A percentile compares a stretch with the other conserved stretches of the same genome.
Conservation (phyloP, 2,329 filamentous ascomycete species). For the Arthrobotrys sphaeroides region DNA sequence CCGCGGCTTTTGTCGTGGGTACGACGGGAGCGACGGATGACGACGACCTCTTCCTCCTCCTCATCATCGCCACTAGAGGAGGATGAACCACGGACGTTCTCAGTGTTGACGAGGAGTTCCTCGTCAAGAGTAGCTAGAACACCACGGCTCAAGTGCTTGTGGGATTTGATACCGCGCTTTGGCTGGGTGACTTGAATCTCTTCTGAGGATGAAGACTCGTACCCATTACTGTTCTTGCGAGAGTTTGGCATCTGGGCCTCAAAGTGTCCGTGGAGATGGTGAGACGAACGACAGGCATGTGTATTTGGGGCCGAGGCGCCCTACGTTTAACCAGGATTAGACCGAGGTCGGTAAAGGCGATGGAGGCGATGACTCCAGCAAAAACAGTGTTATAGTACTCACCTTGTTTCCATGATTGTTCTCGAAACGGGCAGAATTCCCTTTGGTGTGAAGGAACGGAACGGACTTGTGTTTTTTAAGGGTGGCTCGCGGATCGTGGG, state of each 20-base stretch:
- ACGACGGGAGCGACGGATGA: not conserved
- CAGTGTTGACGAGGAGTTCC: not conserved
- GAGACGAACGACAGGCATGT: not conserved
- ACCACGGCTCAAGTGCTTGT: not conserved
- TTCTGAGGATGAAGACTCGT: not conserved
- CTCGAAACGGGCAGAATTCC: not conserved
- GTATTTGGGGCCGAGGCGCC: not conserved
- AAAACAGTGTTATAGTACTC: not conserved
- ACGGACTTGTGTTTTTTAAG: not conserved
- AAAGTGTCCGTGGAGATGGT: not conserved
- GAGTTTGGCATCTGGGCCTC: not conserved
- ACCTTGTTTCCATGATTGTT: not conserved
- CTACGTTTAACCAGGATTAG: not conserved
- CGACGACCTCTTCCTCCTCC: constrained; percentile 13
- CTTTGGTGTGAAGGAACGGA: not conserved
- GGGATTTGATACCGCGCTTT: not conserved
- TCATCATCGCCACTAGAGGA: not conserved
- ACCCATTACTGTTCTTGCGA: not conserved
- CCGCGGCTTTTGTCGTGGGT: not conserved
- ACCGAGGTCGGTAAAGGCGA: not conserved
- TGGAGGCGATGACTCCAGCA: no score
- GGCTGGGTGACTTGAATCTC: not conserved
- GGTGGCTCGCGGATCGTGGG: not conserved
- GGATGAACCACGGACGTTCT: not conserved
- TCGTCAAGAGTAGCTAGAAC: not conserved